Evolutionary conservation across 257 asterid species (phyloP), one percentile per base, ranked within the genome.

Genomic region (Penstemon barbatus): DNA sequence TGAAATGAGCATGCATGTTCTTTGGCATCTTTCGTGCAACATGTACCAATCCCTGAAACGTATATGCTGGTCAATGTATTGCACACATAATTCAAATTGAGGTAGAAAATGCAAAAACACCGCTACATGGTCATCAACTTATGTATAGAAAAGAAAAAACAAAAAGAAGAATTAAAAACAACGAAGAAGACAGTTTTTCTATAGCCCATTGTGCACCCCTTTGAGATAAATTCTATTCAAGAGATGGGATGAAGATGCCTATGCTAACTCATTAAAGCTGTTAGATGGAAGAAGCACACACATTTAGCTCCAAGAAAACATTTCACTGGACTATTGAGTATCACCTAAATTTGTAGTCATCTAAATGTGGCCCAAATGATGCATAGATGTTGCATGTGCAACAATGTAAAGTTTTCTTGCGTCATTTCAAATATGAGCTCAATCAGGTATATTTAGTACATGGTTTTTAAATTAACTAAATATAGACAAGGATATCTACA

Each of bases 21-120:
- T 91, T 91, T 50, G 97, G 89, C 99, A 94, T 94, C 91, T 94
- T 94, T 57, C 92, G 81, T 46, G 97, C 92, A 82, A 94, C 97
- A 78, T 91, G 99, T 46, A 83, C 81, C 83, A 94, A 82, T 36
- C 97, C 97, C 99, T 94, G 80, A 70, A 75, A 58, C 48, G 64
- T 54, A 68, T 9, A 59, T 58, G 42, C 60, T 52, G 12, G 72
- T 82, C 77, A 79, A 58, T 59, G 41, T 59, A 45, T 60, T 49
- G 58, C 58, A 33, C 61, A 43, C 13, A 38, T 36, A 71, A 73
- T 19, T 60, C 37, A 68, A 57, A 61, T 11, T 62, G 48, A 55
- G 71, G 37, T 6, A 52, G 53, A 9, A 44, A 25, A 25, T 37
- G 64, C 49, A 71, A 53, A 40, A 63, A 18, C 62, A 45, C 66